phyloP scores from a whole-genome alignment of 2,329 filamentous ascomycete species.

The Colletotrichum sp. region DNA sequence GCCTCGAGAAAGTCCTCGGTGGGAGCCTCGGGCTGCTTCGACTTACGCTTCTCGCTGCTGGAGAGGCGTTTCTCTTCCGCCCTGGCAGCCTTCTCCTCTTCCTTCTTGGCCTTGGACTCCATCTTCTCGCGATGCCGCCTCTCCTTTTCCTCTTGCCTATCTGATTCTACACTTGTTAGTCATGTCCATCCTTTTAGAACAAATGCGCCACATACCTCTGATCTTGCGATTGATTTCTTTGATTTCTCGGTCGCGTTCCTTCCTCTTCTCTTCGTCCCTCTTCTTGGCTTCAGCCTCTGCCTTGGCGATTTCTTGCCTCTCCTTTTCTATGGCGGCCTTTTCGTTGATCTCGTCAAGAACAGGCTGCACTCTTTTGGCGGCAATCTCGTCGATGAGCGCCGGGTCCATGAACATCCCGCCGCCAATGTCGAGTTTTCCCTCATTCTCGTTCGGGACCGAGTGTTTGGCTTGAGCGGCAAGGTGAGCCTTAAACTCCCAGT shows the following conservation, averaged over 20 bases:
- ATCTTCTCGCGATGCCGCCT: conserved; percentile 56
- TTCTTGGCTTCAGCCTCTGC: conserved; percentile 69
- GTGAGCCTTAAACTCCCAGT: conserved; percentile 81
- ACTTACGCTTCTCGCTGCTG: conserved; percentile 59
- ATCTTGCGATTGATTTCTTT: conserved; percentile 58
- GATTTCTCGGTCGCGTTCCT: conserved; percentile 53
- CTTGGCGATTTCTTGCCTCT: conserved; percentile 65
- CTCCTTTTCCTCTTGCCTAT: conserved; percentile 50
- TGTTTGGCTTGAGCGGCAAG: conserved; percentile 70
- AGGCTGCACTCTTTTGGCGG: conserved; percentile 77
- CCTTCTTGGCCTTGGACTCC: conserved; percentile 47
- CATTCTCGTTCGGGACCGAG: conserved; percentile 46
- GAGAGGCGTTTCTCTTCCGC: conserved; percentile 55
- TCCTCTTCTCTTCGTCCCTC: conserved; percentile 61
- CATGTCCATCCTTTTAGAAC: not conserved
- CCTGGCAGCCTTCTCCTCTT: conserved; percentile 56
- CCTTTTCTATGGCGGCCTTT: conserved; percentile 74
- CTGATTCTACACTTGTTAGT: conserved; percentile 40
- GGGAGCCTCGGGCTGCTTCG: conserved; percentile 28
- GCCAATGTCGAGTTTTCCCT: conserved; percentile 71
- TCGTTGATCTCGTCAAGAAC: conserved; percentile 84
- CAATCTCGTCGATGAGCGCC: conserved; percentile 79
- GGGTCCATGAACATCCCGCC: conserved; percentile 81
- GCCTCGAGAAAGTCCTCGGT: not conserved
- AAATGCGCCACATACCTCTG: conserved; percentile 55